Evolutionary conservation across 108 stramenopile species (phyloP).

Genomic region (Chaetoceros tenuissimus): DNA sequence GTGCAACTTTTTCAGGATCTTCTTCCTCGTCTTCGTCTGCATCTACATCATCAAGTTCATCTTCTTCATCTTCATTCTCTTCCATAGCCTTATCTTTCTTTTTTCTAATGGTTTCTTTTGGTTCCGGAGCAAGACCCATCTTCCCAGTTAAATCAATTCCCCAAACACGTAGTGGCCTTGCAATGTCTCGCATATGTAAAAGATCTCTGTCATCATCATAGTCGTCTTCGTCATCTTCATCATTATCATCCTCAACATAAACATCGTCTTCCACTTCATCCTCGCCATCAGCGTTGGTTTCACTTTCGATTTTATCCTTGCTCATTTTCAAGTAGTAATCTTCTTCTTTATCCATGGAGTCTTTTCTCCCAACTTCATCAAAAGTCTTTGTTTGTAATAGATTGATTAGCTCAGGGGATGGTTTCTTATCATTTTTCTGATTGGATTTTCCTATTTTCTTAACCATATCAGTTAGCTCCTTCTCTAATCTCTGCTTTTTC

Average conservation of each 20-base stretch:
- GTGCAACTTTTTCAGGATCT: too few relatives aligned
- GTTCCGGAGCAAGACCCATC: constrained; percentile 28
- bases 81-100: not conserved
- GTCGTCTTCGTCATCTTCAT: constrained; percentile 29
- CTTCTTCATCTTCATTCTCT: not conserved
- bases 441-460: not conserved
- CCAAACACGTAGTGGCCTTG: constrained; percentile 74
- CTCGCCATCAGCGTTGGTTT: constrained; percentile 24
- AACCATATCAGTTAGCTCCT: constrained; percentile 1
- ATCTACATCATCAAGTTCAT: not conserved
- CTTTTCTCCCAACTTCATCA: constrained; percentile 47
- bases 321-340: too few relatives aligned
- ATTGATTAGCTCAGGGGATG: not conserved
- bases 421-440: not conserved
- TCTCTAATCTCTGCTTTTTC: constrained; percentile 26
- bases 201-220: constrained; percentile 54
- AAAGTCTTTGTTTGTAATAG: constrained; percentile 11
- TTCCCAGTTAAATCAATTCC: constrained; percentile 63
- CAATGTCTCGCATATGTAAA: constrained; percentile 57
- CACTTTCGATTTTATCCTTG: constrained; percentile 10
- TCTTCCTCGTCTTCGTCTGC: not conserved
- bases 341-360: constrained; percentile 66
- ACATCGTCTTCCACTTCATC: constrained; percentile 4
- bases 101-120: not conserved
- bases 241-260: constrained; percentile 11